Percentiles rank a stretch among this genome's conserved stretches.
phyloP scores from a whole-genome alignment of 2,329 filamentous ascomycete genomes.

The Xylaria sp. region DNA sequence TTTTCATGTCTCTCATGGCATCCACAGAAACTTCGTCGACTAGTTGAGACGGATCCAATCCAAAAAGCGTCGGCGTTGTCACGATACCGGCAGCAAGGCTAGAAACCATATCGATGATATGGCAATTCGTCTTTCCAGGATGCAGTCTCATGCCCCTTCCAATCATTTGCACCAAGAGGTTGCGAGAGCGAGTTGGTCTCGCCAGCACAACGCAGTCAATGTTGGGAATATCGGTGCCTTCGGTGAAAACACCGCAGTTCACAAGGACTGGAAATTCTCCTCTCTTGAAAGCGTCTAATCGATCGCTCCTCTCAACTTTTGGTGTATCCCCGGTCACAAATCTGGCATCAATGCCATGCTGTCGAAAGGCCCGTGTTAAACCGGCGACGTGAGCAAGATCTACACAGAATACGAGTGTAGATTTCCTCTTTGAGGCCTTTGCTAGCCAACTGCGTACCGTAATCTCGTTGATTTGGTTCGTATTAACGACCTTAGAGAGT shows the following conservation, averaged over 20 bases:
- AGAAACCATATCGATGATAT: constrained; percentile 96
- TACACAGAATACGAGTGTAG: constrained; percentile 94
- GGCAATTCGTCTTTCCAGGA: constrained; percentile 85
- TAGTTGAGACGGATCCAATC: constrained; percentile 84
- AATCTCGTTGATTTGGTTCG: constrained; percentile 80
- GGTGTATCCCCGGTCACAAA: constrained; percentile 88
- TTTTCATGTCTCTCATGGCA: constrained; percentile 68
- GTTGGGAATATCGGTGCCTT: constrained; percentile 97
- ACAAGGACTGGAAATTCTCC: constrained; percentile 86
- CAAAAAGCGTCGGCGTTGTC: constrained; percentile 91
- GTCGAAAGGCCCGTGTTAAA: constrained; percentile 80
- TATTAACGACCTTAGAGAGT: constrained; percentile 88
- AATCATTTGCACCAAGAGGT: constrained; percentile 97
- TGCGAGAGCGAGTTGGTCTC: constrained; percentile 90
- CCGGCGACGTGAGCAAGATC: constrained; percentile 83
- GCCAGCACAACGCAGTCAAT: constrained; percentile 93
- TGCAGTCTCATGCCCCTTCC: constrained; percentile 89
- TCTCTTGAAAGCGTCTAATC: constrained; percentile 79
- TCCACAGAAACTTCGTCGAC: constrained; percentile 73
- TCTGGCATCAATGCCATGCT: constrained; percentile 81
- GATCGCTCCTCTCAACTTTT: constrained; percentile 72
- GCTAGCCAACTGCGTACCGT: constrained; percentile 88
- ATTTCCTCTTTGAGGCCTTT: constrained; percentile 77
- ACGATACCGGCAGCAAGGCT: constrained; percentile 85
- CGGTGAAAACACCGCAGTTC: constrained; percentile 96